These are phyloP conservation scores for Ustilago lituana DNA, from an alignment of 1,284 basidiomycete genomes.

Conservation along the genomic window DNA sequence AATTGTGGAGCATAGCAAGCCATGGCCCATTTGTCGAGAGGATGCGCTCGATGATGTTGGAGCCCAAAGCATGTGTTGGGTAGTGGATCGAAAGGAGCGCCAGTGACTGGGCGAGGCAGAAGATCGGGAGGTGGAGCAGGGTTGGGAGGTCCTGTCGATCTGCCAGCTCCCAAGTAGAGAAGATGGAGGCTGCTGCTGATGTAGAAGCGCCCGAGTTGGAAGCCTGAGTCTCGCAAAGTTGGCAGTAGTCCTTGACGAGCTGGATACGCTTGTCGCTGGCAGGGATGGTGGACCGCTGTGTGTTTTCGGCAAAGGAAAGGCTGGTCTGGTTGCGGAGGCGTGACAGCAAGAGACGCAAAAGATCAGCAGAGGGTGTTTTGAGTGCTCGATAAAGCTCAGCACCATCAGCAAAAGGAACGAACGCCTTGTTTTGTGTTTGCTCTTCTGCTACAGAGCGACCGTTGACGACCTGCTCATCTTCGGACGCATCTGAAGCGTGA, in stretches of 20 bases:
- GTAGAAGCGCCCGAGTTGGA: conserved; percentile 24
- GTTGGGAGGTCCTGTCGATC: conserved; percentile 41
- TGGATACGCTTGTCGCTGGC: conserved; percentile 41
- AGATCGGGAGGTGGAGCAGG: conserved; percentile 52
- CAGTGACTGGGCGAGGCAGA: conserved; percentile 58
- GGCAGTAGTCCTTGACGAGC: conserved; percentile 41
- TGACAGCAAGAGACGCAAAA: conserved; percentile 33
- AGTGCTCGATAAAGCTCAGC: conserved; percentile 33
- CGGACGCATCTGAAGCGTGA: conserved; percentile 19
- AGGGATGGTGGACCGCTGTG: conserved; percentile 34
- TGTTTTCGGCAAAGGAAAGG: conserved; percentile 40
- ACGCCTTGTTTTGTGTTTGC: conserved; percentile 10
- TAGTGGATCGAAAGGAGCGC: conserved; percentile 57
- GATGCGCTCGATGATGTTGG: conserved; percentile 48
- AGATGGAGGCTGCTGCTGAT: conserved; percentile 32
- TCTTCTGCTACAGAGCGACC: conserved; percentile 3
- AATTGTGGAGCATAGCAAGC: conserved; percentile 48
- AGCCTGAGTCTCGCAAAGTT: conserved; percentile 40
- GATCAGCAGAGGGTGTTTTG: conserved; percentile 43
- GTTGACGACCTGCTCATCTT: conserved; percentile 17
- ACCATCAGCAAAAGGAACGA: conserved; percentile 27
- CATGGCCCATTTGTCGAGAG: conserved; percentile 49
- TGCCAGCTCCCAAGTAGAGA: conserved; percentile 45
- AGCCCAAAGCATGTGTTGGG: conserved; percentile 56
- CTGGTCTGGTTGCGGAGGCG: conserved; percentile 36